Percentiles rank a stretch among this genome's conserved stretches.
Evolutionary conservation across 2,329 filamentous ascomycete genomes (phyloP).

Genomic region (Calonectria naviculata): DNA sequence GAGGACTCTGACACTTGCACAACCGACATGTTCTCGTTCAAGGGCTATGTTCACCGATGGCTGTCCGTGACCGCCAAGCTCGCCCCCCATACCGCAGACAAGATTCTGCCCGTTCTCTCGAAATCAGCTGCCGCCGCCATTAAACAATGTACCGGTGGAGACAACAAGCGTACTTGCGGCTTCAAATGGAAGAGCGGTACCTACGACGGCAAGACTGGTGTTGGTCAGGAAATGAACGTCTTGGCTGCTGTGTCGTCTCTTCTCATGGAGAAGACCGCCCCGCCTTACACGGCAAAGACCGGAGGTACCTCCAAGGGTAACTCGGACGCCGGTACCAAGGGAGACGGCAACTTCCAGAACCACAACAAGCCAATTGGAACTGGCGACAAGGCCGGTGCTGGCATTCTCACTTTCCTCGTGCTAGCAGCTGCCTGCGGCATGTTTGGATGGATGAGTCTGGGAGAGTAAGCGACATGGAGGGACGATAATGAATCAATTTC

Average conservation of each 20-base stretch:
- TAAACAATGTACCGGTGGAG: conserved; percentile 64
- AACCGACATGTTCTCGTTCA: conserved; percentile 73
- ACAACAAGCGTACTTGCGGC: conserved; percentile 61
- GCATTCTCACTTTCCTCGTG: conserved; percentile 59
- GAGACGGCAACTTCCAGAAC: conserved; percentile 48
- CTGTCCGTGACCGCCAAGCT: conserved; percentile 64
- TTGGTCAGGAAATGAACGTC: conserved; percentile 71
- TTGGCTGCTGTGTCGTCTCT: conserved; percentile 66
- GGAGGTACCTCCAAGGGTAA: conserved; percentile 65
- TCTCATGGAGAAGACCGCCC: conserved; percentile 54
- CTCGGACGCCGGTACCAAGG: conserved; percentile 53
- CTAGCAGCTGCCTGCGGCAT: conserved; percentile 52
- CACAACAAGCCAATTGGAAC: conserved; percentile 51
- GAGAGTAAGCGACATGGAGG: conserved; percentile 36
- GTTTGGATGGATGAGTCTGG: conserved; percentile 62
- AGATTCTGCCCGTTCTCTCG: conserved; percentile 63
- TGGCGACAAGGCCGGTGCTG: conserved; percentile 59
- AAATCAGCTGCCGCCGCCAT: conserved; percentile 65
- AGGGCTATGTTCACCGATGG: conserved; percentile 69
- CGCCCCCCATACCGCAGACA: conserved; percentile 62
- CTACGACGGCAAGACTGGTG: conserved; percentile 66
- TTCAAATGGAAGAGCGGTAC: conserved; percentile 62
- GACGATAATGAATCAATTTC: conserved; percentile 23
- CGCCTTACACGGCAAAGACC: conserved; percentile 56
- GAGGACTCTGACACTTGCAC: conserved; percentile 67